Base-by-base conservation (phyloP, 1,284 basidiomycete species). In the Irpex sp. region DNA sequence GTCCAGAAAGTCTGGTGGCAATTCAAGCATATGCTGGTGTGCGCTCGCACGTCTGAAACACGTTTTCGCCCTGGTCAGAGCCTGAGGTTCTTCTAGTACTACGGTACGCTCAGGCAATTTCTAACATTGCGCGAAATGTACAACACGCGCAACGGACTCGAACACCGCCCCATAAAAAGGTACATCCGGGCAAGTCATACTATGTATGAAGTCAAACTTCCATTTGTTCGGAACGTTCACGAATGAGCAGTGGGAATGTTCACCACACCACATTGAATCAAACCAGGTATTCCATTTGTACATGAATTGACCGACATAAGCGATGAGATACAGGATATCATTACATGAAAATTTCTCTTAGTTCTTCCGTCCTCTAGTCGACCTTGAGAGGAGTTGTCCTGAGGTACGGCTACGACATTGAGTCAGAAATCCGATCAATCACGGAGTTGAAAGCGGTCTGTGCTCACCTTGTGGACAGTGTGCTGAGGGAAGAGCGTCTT, bases 401-500 rank as follows among this genome's bases (percentile, higher is more conserved):
- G 72, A 93, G 77, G 78, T 93, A 93, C 1, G 88, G 81, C 88
- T 92, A 70, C 58, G 70, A 59, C 17, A 52, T 11, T 55, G 34
- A 21, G 13, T 66, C 21, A 64, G 26, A 26, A 31, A 19, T 13
- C 54, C 54, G 54, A 36, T 17, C 34, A 34, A 34, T 9, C 21
- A 34, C 11, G 34, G 26, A 40, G 15, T 60, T 63, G 55, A 65
- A 26, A 26, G 26, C 3, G 26, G 26, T 26, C 60, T 49, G 59
- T 59, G 63, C 78, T 65, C 71, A 89, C 91, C 80, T 89, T 84
- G 79, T 91, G 87, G 64, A 83, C 79, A 4, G 79, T 88, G 75
- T 83, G 82, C 37, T 89, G 77, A 56, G 92, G 91, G 89, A 96
- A 97, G 66, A 94, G 78, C 40, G 84, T 88, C 79, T 94, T 91